Evolutionary conservation across 108 stramenopile species (phyloP).

Genomic region (Cyclotella kingstonii): DNA sequence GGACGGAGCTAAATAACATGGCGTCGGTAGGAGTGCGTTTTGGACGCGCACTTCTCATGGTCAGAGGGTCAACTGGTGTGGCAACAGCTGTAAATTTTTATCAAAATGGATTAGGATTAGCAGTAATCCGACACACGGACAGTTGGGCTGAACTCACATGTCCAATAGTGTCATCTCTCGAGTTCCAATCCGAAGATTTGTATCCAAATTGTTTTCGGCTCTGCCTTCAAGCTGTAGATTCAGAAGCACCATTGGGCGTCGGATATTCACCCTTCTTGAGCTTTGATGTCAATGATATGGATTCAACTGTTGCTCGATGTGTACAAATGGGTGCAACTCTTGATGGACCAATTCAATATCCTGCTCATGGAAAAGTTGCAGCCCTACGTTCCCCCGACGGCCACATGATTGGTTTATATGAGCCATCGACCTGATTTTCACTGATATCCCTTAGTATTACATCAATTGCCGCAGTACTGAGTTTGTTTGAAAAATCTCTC

Average conservation of each 20-base stretch:
- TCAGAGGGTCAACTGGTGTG: slow-evolving; percentile 73
- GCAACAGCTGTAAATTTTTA: slow-evolving; percentile 80
- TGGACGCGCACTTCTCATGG: slow-evolving; percentile 75
- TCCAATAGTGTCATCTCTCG: slow-evolving; percentile 19
- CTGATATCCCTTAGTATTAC: no score
- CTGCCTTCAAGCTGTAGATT: slow-evolving; percentile 58
- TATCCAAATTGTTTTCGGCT: slow-evolving; percentile 38
- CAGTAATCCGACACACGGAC: slow-evolving; percentile 73
- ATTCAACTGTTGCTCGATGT: slow-evolving; percentile 61
- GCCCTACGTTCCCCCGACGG: slow-evolving; percentile 76
- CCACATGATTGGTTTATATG: slow-evolving; percentile 87
- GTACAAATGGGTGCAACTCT: slow-evolving; percentile 76
- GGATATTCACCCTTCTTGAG: slow-evolving; percentile 78
- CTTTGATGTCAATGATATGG: slow-evolving; percentile 81
- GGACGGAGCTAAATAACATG: slow-evolving; percentile 1
- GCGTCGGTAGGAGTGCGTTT: slow-evolving; percentile 47
- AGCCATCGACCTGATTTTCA: slow-evolving; percentile 41
- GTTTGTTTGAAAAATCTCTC: no score
- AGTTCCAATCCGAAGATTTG: background rate
- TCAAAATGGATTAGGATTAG: slow-evolving; percentile 66
- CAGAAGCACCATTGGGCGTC: slow-evolving; percentile 69
- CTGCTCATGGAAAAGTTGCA: slow-evolving; percentile 87
- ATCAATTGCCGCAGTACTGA: no score
- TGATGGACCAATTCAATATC: slow-evolving; percentile 90
- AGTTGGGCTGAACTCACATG: slow-evolving; percentile 76